Evolutionary conservation across 495 filamentous ascomycete species (phyloP).

Genomic region (Daldinia childiae): DNA sequence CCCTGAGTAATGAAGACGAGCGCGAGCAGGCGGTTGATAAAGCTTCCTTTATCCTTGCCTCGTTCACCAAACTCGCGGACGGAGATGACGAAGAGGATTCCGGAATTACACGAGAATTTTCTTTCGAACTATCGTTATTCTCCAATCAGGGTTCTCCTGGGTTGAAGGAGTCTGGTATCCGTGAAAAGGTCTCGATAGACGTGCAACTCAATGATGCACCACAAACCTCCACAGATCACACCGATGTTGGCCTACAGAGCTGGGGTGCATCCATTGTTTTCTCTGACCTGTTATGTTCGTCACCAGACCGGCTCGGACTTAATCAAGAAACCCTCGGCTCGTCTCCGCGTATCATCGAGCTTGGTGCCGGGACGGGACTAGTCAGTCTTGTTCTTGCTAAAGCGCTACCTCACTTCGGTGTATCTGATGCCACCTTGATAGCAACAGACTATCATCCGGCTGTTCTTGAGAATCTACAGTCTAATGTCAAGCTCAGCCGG

Average conservation of each 20-base stretch:
- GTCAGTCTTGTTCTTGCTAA: conserved; percentile 64
- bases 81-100: conserved; percentile 43
- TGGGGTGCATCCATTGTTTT: conserved; percentile 55
- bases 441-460: conserved; percentile 54
- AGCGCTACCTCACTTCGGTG: conserved; percentile 39
- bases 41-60: conserved; percentile 43
- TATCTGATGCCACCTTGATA: conserved; percentile 39
- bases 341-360: conserved; percentile 64
- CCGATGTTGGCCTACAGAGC: conserved; percentile 53
- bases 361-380: conserved; percentile 75
- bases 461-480: conserved; percentile 48
- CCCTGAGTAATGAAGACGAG: conserved; percentile 39
- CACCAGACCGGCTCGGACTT: conserved; percentile 43
- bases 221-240: conserved; percentile 44
- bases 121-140: conserved; percentile 30
- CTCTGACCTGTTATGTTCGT: conserved; percentile 47
- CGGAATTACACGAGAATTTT: conserved; percentile 47
- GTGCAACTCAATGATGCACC: conserved; percentile 43
- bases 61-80: conserved; percentile 26
- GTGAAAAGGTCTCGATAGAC: conserved; percentile 35
- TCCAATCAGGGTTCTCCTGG: not conserved
- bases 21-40: conserved; percentile 45
- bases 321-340: conserved; percentile 13
- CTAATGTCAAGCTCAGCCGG: conserved; percentile 38
- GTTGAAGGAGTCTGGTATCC: not conserved